These are phyloP conservation scores for Cynanchum wilfordii DNA, from an alignment of 257 asterid genomes.

Conservation along the genomic window DNA sequence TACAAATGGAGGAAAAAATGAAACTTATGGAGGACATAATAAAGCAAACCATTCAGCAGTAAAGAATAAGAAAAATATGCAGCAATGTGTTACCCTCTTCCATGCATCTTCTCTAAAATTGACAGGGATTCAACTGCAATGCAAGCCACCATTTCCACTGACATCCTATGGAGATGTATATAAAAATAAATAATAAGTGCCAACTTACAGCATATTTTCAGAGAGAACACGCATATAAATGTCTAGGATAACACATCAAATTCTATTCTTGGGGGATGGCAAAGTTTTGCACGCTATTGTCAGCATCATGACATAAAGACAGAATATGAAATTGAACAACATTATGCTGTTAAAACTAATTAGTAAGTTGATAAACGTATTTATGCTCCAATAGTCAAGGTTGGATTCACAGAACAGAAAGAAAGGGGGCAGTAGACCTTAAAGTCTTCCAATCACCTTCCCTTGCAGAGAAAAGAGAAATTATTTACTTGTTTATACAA, in stretches of 20 bases:
- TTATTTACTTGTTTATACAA: neutral
- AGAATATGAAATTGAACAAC: neutral
- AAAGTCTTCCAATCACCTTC: neutral
- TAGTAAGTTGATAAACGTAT: neutral
- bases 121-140: slow-evolving; percentile 43
- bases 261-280: neutral
- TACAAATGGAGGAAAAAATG: slow-evolving; percentile 1
- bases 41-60: neutral
- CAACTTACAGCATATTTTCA: neutral
- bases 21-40: neutral
- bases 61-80: neutral
- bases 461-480: neutral
- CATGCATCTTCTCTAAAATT: slow-evolving; percentile 42
- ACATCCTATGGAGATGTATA: slow-evolving; percentile 29
- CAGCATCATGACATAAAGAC: neutral
- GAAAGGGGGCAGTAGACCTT: neutral
- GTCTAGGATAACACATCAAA: neutral
- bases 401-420: neutral
- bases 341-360: no score
- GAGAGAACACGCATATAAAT: neutral
- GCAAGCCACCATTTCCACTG: slow-evolving; percentile 49
- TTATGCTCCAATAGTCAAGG: neutral
- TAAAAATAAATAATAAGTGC: neutral
- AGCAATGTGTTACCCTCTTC: slow-evolving; percentile 29
- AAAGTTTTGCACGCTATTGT: neutral